Base-by-base conservation (phyloP, 2,329 filamentous ascomycete species). In the Cercospora beticola region DNA sequence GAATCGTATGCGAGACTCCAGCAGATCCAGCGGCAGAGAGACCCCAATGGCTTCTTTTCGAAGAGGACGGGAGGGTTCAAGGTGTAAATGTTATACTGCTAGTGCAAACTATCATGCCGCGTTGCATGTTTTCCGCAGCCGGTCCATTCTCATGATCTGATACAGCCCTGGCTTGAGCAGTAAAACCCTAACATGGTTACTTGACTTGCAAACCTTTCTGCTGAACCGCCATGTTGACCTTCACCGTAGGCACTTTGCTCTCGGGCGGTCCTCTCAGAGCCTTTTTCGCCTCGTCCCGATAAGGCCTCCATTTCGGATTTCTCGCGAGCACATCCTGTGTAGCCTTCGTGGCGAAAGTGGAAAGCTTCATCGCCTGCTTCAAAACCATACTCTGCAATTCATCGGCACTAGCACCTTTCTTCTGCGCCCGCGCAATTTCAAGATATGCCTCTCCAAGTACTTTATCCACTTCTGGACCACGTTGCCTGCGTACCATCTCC, bases 291-390 rank as follows among this genome's bases (percentile, higher is more conserved):
- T 69, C 65, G n/a, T 73, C 71, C 10, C 65, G 40, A 31, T 64
- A 73, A 23, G 71, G 70, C 23, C 71, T 74, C 64, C 75, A 64
- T 33, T 59, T 68, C 9, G 76, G 76, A 66, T 77, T 77, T 46
- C 76, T 69, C n/a, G 70, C 67, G 26, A 76, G 61, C 12, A 76
- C 65, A 64, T 76, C 76, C 62, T 68, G 72, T 23, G 74, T 71
- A 23, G 73, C 72, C 26, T 62, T 68, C 9, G 70, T 68, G 2
- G 75, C 72, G 46, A 76, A 73, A 3, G 30, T 36, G 21, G 75
- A 74, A 4, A 77, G 62, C 64, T 68, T 75, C 21, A 65, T 67
- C 64, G 76, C 40, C 62, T 75, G 72, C 54, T 58, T 64, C 4
- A 76, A 31, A 10, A 76, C 68, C 58, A 75, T 65, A 31, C 57